Evolutionary conservation across 331 rosid species (phyloP).

Genomic region (Quercus phellos): DNA sequence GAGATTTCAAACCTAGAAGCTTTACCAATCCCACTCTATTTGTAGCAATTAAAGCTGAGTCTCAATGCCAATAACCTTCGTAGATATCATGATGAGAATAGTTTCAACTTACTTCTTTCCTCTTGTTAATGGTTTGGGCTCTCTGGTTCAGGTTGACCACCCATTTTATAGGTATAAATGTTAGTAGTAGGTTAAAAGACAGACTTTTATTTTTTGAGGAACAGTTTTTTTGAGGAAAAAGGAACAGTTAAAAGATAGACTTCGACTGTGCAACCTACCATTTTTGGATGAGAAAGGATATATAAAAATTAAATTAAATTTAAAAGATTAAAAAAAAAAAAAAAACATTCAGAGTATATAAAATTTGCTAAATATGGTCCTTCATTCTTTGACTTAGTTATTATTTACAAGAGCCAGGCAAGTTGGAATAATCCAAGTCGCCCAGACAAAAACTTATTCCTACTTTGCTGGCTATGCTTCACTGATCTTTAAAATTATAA

Average conservation of each 20-base stretch:
- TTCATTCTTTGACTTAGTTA: too few relatives aligned
- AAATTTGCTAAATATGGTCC: too few relatives aligned
- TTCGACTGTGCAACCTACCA: background rate
- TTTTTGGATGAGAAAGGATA: background rate
- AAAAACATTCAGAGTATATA: too few relatives aligned
- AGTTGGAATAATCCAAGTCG: background rate
- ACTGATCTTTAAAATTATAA: background rate
- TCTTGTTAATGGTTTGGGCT: background rate
- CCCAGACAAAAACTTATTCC: background rate
- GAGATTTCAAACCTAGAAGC: background rate
- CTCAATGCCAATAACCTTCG: background rate
- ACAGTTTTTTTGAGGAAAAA: too few relatives aligned
- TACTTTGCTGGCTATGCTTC: background rate
- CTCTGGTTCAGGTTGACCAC: background rate
- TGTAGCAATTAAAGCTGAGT: background rate
- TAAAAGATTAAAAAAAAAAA: too few relatives aligned
- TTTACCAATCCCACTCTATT: background rate
- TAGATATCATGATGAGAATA: background rate
- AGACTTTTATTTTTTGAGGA: background rate
- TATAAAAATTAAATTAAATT: too few relatives aligned
- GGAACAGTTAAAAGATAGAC: background rate
- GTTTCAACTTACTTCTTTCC: background rate
- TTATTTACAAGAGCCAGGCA: background rate
- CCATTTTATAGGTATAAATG: background rate
- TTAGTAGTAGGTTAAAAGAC: background rate